Evolutionary conservation across 805 yeast genomes (phyloP).

Genomic region (Ogataea ganodermae): DNA sequence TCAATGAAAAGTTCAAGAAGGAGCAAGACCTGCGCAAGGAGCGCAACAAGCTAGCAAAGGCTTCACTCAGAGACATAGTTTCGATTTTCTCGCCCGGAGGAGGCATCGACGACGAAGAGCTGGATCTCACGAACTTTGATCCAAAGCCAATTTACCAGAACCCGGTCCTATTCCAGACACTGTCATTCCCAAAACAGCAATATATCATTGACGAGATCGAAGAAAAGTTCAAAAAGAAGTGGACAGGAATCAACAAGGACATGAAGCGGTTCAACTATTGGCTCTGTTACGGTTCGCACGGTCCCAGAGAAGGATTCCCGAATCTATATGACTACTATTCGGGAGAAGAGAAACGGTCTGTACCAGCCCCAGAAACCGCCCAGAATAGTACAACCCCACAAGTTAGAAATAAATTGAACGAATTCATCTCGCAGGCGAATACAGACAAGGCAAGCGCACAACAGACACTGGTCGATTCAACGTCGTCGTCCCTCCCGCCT

Average conservation of each 20-base stretch:
- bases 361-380: background rate
- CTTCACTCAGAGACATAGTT: slow-evolving; percentile 44
- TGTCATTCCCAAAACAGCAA: slow-evolving; percentile 57
- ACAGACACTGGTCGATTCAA: background rate
- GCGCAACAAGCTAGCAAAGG: slow-evolving; percentile 38
- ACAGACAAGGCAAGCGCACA: slow-evolving; percentile 8
- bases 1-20: slow-evolving; percentile 29
- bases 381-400: background rate
- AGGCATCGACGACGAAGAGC: slow-evolving; percentile 34
- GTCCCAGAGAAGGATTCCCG: slow-evolving; percentile 60
- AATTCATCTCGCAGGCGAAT: slow-evolving; percentile 15
- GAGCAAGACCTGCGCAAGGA: slow-evolving; percentile 33
- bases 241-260: slow-evolving; percentile 52
- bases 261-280: slow-evolving; percentile 60
- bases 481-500: background rate
- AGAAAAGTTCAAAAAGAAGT: slow-evolving; percentile 47
- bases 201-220: slow-evolving; percentile 52
- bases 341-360: slow-evolving; percentile 12
- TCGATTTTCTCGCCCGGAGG: slow-evolving; percentile 34
- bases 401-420: slow-evolving; percentile 6
- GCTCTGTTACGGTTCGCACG: slow-evolving; percentile 71
- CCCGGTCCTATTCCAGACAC: slow-evolving; percentile 30
- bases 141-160: slow-evolving; percentile 35
- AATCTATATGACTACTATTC: slow-evolving; percentile 42
- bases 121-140: slow-evolving; percentile 35